Evolutionary conservation across 2,329 filamentous ascomycete genomes (phyloP), one percentile per base, ranked within the genome.

Genomic region (Colletotrichum eleusines): DNA sequence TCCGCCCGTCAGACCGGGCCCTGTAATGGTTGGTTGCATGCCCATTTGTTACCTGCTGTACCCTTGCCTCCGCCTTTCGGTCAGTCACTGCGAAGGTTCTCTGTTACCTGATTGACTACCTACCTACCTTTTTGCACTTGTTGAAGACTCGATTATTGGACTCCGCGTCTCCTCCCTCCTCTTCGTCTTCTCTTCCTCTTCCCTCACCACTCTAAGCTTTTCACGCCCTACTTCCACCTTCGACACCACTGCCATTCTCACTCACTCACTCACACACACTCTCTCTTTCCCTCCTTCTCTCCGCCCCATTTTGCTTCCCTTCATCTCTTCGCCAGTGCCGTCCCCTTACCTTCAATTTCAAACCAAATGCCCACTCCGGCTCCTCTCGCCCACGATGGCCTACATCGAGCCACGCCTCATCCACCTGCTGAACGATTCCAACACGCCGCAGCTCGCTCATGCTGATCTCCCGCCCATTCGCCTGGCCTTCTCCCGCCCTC

Each of bases 401-500:
- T 90, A 88, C 77, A 91, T 91, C 81, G 89, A 91, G 85, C 89
- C 89, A 77, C 87, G 89, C 77, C 84, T 91, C 74, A 91, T 90
- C 77, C 88, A 90, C 78, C 81, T 91, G 74, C 83, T 91, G 76
- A 91, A 91, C 79, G 86, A 89, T 76, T 84, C 84, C 59, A 83
- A 83, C 51, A 82, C 83, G 73, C 84, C 85, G 55, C 83, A 83
- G 74, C 80, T 82, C 75, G 82, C 81, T 75, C 83, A 84, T 72
- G 80, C 85, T 76, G 86, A 88, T 71, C 84, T 89, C 3, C 88
- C 88, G 46, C 85, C 88, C 59, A 81, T 89, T 51, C 71, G 80
- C 79, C 72, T 84, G 55, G 77, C 82, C 73, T 83, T 84, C 59
- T 80, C 83, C 23, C 82, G 82, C 71, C 77, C 81, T 33, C 78